Conservation (phyloP, 306 rosid genomes). For the Fragaria iinumae region DNA sequence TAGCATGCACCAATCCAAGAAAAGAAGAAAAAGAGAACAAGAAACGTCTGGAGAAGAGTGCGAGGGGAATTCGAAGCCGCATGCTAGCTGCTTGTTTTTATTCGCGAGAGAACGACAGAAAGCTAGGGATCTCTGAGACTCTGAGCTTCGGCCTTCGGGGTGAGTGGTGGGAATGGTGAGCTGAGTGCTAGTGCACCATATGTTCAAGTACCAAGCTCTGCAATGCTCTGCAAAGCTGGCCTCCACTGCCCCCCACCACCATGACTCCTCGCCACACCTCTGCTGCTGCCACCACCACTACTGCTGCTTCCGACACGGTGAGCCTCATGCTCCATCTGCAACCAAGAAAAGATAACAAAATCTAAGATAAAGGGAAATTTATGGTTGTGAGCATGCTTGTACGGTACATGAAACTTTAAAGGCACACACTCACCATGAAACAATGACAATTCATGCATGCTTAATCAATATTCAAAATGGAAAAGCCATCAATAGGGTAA, state of each 20-base stretch:
- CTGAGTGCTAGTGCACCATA: neutral
- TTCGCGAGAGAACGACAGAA: constrained; percentile 14
- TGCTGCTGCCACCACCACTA: constrained; percentile 29
- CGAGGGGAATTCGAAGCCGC: constrained; percentile 6
- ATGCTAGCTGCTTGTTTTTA: constrained; percentile 8
- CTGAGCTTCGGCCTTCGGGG: neutral
- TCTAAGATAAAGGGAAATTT: neutral
- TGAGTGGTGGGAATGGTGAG: neutral
- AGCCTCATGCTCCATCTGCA: constrained; percentile 50
- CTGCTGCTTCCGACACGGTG: constrained; percentile 37
- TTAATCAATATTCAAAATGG: neutral
- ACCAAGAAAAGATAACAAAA: neutral
- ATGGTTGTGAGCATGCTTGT: neutral
- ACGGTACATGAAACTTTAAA: neutral
- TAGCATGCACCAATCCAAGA: neutral
- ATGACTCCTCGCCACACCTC: constrained; percentile 50
- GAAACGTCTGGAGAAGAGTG: constrained; percentile 24
- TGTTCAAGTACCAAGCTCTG: constrained; percentile 72
- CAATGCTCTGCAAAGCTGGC: constrained; percentile 93
- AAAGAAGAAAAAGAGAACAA: neutral
- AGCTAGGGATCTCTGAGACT: neutral
- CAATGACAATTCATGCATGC: constrained; percentile 11
- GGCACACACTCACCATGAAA: neutral
- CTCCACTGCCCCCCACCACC: constrained; percentile 74
- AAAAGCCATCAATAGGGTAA: neutral